These are phyloP conservation scores for Saccharomycopsis sp. DNA, from an alignment of 805 yeast species.

Conservation along the genomic window DNA sequence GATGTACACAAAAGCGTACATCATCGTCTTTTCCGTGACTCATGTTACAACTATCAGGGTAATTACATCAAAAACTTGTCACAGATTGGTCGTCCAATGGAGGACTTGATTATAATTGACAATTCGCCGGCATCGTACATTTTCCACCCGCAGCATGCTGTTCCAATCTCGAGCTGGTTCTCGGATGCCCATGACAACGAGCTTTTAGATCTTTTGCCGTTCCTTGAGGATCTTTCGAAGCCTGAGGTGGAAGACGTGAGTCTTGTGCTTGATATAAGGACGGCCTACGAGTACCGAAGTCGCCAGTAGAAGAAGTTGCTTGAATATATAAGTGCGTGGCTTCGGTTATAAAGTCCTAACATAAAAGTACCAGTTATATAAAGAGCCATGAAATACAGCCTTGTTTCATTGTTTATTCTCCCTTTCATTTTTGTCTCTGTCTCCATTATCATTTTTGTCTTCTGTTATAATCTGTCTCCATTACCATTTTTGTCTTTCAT, in stretches of 20 bases:
- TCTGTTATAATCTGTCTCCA: too few species aligned
- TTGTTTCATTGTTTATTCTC: not conserved
- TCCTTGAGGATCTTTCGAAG: constrained; percentile 76
- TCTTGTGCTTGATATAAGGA: constrained; percentile 71
- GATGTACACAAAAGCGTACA: constrained; percentile 68
- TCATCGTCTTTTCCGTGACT: constrained; percentile 89
- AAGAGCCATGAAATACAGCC: too few species aligned
- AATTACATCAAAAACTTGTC: constrained; percentile 90
- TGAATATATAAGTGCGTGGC: too few species aligned
- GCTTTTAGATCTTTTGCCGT: constrained; percentile 82
- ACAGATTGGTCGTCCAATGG: constrained; percentile 87
- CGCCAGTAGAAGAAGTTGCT: not conserved
- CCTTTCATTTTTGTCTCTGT: not conserved
- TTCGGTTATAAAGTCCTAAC: too few species aligned
- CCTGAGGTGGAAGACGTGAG: constrained; percentile 77
- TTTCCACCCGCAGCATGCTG: constrained; percentile 96
- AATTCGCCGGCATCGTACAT: constrained; percentile 98
- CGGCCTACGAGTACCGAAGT: constrained; percentile 25
- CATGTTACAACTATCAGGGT: constrained; percentile 90
- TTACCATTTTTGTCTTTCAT: too few species aligned
- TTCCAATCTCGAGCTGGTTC: constrained; percentile 97
- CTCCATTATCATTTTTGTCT: not conserved
- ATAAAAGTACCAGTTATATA: too few species aligned
- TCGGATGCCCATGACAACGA: constrained; percentile 97
- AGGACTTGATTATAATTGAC: constrained; percentile 83